Evolutionary conservation across 2,329 filamentous ascomycete species (phyloP), one percentile per base, ranked within the genome.

Genomic region (Exophiala mesophila): DNA sequence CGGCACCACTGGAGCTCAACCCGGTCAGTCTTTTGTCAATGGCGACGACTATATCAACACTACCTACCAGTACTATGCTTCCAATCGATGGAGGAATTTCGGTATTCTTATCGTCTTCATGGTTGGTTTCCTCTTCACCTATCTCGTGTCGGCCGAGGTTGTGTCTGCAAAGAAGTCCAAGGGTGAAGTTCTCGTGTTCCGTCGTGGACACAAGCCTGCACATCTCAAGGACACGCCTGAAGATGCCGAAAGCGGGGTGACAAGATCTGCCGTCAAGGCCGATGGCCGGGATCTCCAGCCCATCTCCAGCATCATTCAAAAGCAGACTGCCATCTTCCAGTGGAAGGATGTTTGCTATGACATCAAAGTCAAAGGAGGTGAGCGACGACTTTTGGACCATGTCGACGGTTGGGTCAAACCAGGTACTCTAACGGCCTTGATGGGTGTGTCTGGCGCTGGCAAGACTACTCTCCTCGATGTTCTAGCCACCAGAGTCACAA

Each of bases 321-420:
- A 70, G 52, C 82, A 87, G 59, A 87, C 78, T 3, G 84, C 85
- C 16, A 78, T 89, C 47, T 94, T 94, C 71, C 84, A 88, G 58
- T 94, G 88, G 88, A 76, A 82, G 52, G 74, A 90, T 55, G 82
- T 94, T 2, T 88, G 83, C 66, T 95, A 86, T 56, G 82, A 87
- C 46, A 83, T 88, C 60, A 78, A 79, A 56, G 88, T 94, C 66
- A 94, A 94, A 70, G 72, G 72, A 10, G 79, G 90, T 56, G 68
- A 73, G 1, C 77, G 88, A 12, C 79, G 83, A 31, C 85, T 96
- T 56, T 70, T 96, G 45, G 82, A 95, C 56, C 72, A 92, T 49
- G 85, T 95, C 9, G 85, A 94, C 58, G 89, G 89, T 24, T 96
- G 87, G 85, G 88, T 96, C 46, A 92, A 94, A 65, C 89, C 89